Evolutionary conservation across 2,329 filamentous ascomycete genomes (phyloP), one percentile per base, ranked within the genome.

Genomic region (Ophiostoma ips): DNA sequence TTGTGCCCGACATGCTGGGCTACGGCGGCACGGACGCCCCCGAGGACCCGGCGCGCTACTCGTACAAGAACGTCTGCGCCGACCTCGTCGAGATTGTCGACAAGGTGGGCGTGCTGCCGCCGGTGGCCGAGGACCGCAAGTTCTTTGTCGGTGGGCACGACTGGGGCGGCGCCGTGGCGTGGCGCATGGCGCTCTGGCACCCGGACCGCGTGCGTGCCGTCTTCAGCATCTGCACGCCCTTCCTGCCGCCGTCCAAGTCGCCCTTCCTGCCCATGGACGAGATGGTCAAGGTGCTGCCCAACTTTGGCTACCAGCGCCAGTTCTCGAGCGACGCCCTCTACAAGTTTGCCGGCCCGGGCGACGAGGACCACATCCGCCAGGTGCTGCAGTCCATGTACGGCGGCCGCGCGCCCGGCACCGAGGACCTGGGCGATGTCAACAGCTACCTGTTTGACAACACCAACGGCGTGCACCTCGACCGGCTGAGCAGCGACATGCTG

Each of bases 81-180:
- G 87, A 95, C 60, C 75, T 96, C 56, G 81, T 79, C 19, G 80
- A 79, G 54, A 72, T 96, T 21, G 79, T 83, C 7, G 68, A 68
- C 52, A 73, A 81, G 55, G 66, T 71, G 50, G 73, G 81, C 56
- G 66, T 70, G 28, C 71, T 48, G 7, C 50, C 46, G 43, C 35
- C 30, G 16, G 41, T 46, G 28, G 46, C 51, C 49, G 67, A 67
- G 50, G 83, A 33, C 31, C 21, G 24, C 38, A 36, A 21, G 21
- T 57, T 95, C 60, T 81, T 95, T 51, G 74, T 95, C 13, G 87
- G 88, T 46, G 90, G 88, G 8, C 90, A 95, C 67, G 90, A 96
- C 66, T 95, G 90, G 86, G 90, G 90, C 63, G 88, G 86, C 58
- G 72, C 74, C 3, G 70, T 89, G 28, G 52, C 83, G 49, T 94